A percentile compares a stretch with the other conserved stretches of the same genome.
Evolutionary conservation across 441 rosid species (phyloP).

Genomic region (Croton laevigatus): DNA sequence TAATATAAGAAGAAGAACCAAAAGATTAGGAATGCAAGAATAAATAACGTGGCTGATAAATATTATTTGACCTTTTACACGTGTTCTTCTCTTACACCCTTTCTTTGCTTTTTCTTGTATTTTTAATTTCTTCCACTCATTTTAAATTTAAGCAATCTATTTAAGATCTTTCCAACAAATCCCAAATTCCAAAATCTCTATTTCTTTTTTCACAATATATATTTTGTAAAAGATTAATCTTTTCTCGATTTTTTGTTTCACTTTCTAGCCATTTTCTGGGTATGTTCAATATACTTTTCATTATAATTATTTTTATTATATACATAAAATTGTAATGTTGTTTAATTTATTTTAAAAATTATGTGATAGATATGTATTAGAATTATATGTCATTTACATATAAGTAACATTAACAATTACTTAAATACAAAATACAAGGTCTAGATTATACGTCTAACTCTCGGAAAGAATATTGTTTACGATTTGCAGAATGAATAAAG

Average conservation of each 20-base stretch:
- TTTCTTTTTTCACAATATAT: constrained; percentile 18
- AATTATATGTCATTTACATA: no score
- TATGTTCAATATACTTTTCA: no score
- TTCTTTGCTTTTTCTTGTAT: constrained; percentile 18
- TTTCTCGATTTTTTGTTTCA: not conserved
- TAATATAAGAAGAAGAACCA: not conserved
- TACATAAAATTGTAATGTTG: no score
- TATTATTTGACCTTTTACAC: constrained; percentile 21
- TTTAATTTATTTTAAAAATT: no score
- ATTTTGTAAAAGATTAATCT: not conserved
- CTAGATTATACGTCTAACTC: no score
- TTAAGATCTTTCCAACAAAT: constrained; percentile 10
- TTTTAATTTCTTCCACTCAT: no score
- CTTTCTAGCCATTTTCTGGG: constrained; percentile 10
- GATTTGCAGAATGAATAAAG: constrained; percentile 47
- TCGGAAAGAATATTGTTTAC: no score
- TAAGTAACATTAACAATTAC: no score
- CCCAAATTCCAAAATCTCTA: constrained; percentile 6
- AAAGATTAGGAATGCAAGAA: not conserved
- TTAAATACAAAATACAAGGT: no score
- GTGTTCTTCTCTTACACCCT: not conserved
- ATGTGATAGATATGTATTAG: no score
- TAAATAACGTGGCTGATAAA: constrained; percentile 22
- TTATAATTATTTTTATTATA: no score
- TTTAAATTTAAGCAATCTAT: constrained; percentile 9